A percentile compares a stretch with the other conserved stretches of the same genome.
These are phyloP conservation scores for Phytophthora megakarya DNA, from an alignment of 352 stramenopile genomes.

Conservation along the genomic window DNA sequence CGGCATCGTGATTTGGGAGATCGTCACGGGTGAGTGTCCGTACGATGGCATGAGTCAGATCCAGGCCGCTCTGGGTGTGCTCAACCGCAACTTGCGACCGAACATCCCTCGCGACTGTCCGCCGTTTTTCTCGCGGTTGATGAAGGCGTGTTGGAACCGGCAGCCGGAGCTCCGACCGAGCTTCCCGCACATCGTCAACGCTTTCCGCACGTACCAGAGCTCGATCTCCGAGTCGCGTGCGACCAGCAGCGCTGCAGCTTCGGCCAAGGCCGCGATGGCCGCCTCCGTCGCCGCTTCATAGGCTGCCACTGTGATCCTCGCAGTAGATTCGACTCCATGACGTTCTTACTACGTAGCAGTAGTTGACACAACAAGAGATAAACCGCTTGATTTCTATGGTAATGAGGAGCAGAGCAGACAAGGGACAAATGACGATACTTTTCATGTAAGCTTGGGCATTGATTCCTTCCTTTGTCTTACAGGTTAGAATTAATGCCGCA, in stretches of 20 bases:
- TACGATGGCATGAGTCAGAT: conserved; percentile 90
- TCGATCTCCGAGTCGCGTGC: conserved; percentile 53
- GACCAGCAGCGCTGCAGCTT: conserved; percentile 41
- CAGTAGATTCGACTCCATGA: conserved; percentile 24
- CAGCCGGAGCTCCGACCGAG: conserved; percentile 69
- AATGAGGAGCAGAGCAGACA: conserved; percentile 22
- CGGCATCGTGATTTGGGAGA: conserved; percentile 92
- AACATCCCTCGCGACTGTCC: conserved; percentile 69
- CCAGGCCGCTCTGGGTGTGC: conserved; percentile 66
- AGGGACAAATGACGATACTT: conserved; percentile 35
- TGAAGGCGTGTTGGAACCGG: conserved; percentile 79
- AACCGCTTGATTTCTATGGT: conserved; percentile 27
- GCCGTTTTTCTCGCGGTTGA: conserved; percentile 68
- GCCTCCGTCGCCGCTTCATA: conserved; percentile 49
- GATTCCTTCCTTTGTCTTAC: too few relatives aligned
- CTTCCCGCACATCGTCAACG: conserved; percentile 73
- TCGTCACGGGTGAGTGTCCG: conserved; percentile 85
- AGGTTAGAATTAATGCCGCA: too few relatives aligned
- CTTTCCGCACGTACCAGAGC: conserved; percentile 62
- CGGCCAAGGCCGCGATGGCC: conserved; percentile 47
- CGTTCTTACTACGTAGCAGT: too few relatives aligned
- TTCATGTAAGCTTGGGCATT: conserved; percentile 24
- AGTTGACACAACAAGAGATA: conserved; percentile 11
- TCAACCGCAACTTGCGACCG: conserved; percentile 73
- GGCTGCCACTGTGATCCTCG: conserved; percentile 11